These are phyloP conservation scores for Aegilops bicornis DNA, from an alignment of 176 grass and related monocot genomes.

Conservation along the genomic window DNA sequence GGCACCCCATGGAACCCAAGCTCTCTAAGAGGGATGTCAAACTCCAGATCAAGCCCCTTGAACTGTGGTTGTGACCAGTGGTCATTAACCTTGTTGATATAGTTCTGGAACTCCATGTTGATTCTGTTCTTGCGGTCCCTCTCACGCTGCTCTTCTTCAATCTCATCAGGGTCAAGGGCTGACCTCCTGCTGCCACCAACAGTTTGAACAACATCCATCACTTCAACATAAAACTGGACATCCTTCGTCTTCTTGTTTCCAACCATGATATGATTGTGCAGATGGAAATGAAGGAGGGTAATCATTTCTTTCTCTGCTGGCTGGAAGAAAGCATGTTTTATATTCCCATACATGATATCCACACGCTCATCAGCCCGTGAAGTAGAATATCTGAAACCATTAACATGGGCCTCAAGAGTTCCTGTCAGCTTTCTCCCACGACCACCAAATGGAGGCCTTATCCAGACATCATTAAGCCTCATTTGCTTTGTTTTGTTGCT, in stretches of 20 bases:
- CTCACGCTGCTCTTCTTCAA: conserved; percentile 75
- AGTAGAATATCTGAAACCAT: conserved; percentile 65
- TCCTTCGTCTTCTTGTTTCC: conserved; percentile 79
- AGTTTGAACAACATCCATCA: conserved; percentile 77
- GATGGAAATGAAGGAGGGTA: conserved; percentile 64
- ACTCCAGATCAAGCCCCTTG: conserved; percentile 48
- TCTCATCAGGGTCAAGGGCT: conserved; percentile 74
- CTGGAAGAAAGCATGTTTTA: conserved; percentile 83
- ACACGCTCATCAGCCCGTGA: conserved; percentile 54
- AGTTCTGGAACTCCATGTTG: conserved; percentile 65
- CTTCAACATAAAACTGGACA: conserved; percentile 74
- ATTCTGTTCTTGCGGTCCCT: conserved; percentile 64
- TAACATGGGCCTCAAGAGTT: conserved; percentile 62
- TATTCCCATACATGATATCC: conserved; percentile 61
- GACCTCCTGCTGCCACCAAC: conserved; percentile 49
- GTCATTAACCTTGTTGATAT: conserved; percentile 64
- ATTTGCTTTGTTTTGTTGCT: conserved; percentile 31
- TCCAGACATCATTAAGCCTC: conserved; percentile 67
- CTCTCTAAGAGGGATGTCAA: conserved; percentile 59
- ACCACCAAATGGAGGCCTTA: conserved; percentile 56
- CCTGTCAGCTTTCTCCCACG: conserved; percentile 57
- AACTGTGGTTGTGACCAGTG: conserved; percentile 58
- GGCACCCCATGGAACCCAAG: conserved; percentile 63
- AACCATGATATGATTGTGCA: conserved; percentile 80
- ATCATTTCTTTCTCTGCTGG: conserved; percentile 78